phyloP scores from a whole-genome alignment of 768 basidiomycete genomes.

The Termitomyces sp. region DNA sequence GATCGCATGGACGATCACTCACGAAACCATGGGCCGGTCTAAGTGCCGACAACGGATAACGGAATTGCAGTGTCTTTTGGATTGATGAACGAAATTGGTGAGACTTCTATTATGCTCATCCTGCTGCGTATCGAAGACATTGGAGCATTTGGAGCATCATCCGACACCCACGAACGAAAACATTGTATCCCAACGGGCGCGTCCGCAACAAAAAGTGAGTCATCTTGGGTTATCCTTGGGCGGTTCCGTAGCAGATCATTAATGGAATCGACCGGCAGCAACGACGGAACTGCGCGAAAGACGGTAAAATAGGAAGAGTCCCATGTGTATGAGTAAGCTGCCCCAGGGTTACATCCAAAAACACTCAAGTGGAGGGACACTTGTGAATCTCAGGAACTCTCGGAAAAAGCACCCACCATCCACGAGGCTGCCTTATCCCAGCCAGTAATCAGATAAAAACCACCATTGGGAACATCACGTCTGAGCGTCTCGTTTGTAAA shows the following conservation, averaged over 20 bases:
- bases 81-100: slow-evolving; percentile 5
- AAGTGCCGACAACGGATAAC: background rate
- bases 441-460: slow-evolving; percentile 17
- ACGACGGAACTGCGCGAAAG: slow-evolving; percentile 9
- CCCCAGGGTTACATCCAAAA: background rate
- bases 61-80: slow-evolving; percentile 3
- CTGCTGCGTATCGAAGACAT: slow-evolving; percentile 3
- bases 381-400: slow-evolving; percentile 4
- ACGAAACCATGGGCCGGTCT: background rate
- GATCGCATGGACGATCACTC: background rate
- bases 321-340: slow-evolving; percentile 11
- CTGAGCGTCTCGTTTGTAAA: slow-evolving; percentile 10
- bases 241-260: background rate
- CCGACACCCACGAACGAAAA: slow-evolving; percentile 13
- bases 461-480: slow-evolving; percentile 12
- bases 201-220: slow-evolving; percentile 6
- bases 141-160: slow-evolving; percentile 11
- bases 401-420: slow-evolving; percentile 12
- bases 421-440: slow-evolving; percentile 16
- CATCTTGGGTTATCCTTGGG: slow-evolving; percentile 5
- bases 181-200: slow-evolving; percentile 9
- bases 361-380: slow-evolving; percentile 7
- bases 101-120: slow-evolving; percentile 2
- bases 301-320: slow-evolving; percentile 8
- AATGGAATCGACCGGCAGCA: slow-evolving; percentile 1